phyloP scores from a whole-genome alignment of 306 rosid genomes.

The Lathyrus sativus region DNA sequence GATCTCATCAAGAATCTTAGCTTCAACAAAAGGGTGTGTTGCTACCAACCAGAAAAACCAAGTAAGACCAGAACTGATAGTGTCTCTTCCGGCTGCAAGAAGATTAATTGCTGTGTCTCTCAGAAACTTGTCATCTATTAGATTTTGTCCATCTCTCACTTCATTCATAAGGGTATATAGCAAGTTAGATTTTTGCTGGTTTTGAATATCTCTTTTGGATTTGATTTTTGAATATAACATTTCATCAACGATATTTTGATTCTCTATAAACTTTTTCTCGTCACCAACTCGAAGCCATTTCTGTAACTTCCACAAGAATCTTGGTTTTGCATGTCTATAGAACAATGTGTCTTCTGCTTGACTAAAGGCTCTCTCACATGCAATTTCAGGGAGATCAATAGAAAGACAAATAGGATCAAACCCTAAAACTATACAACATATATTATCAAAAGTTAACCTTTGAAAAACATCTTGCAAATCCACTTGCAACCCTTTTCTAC shows the following conservation, averaged over 20 bases:
- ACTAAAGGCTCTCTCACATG: slow-evolving; percentile 1
- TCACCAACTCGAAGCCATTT: slow-evolving; percentile 15
- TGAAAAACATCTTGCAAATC: slow-evolving; percentile 27
- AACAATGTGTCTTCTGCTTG: not conserved
- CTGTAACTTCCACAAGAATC: not conserved
- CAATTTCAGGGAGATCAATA: slow-evolving; percentile 4
- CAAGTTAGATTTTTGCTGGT: not conserved
- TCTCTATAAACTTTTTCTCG: not conserved
- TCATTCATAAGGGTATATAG: not conserved
- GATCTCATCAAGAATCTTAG: not conserved
- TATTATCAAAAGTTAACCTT: slow-evolving; percentile 29
- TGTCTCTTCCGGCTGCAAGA: slow-evolving; percentile 4
- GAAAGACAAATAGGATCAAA: slow-evolving; percentile 29
- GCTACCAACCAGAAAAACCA: slow-evolving; percentile 2
- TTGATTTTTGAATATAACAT: not conserved
- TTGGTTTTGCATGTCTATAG: not conserved
- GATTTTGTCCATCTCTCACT: not conserved
- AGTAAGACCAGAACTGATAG: not conserved
- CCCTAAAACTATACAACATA: slow-evolving; percentile 15
- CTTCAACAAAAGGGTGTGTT: slow-evolving; percentile 10
- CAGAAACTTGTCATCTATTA: not conserved
- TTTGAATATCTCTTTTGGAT: not conserved
- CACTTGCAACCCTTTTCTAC: not conserved
- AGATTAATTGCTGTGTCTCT: slow-evolving; percentile 1
- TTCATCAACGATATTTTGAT: not conserved